These are phyloP conservation scores for Saccharum hybrid DNA, from an alignment of 202 grass and related monocot genomes.

Conservation along the genomic window DNA sequence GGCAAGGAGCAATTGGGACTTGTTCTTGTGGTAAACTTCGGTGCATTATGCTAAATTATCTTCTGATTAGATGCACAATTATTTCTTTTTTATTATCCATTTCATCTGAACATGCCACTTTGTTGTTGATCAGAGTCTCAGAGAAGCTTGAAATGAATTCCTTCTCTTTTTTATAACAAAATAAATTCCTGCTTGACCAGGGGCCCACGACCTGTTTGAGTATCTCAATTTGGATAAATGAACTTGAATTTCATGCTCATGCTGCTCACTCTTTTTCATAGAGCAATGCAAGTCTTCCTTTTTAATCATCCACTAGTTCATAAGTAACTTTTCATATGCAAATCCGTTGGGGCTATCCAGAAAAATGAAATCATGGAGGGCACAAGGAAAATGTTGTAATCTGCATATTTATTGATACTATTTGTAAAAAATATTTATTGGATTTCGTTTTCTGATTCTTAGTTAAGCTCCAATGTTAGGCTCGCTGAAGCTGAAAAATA, in stretches of 20 bases:
- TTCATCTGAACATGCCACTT: neutral
- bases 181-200: neutral
- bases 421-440: too few species aligned
- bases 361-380: too few species aligned
- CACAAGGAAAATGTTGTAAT: too few species aligned
- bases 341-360: too few species aligned
- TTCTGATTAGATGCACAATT: neutral
- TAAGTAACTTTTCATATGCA: too few species aligned
- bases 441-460: too few species aligned
- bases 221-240: neutral
- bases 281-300: too few species aligned
- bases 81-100: neutral
- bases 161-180: neutral
- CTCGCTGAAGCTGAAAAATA: too few species aligned
- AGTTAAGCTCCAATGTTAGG: too few species aligned
- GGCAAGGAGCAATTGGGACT: neutral
- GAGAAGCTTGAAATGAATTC: neutral
- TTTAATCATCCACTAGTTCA: too few species aligned
- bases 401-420: too few species aligned
- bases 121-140: neutral
- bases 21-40: conserved; percentile 23
- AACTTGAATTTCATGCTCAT: neutral
- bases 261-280: neutral
- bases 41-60: conserved; percentile 10
- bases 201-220: neutral